Conservation (phyloP, 352 stramenopile genomes). For the Phytophthora cajani region DNA sequence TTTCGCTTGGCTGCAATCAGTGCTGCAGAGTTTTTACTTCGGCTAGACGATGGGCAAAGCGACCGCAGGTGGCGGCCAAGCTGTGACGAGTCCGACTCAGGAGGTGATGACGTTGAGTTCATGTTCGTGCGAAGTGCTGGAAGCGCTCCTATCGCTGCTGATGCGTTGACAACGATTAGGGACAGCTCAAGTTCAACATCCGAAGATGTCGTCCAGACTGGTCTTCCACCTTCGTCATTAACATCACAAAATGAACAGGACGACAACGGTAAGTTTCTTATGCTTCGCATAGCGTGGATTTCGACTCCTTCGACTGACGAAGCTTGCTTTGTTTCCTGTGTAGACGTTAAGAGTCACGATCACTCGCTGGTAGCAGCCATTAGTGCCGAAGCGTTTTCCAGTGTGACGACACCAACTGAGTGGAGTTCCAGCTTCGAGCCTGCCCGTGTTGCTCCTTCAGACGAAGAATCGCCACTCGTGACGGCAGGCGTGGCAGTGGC, state of each 20-base stretch:
- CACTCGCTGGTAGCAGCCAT: neutral
- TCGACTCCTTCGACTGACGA: neutral
- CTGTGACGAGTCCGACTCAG: neutral
- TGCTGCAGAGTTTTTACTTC: slow-evolving; percentile 46
- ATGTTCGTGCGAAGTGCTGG: slow-evolving; percentile 11
- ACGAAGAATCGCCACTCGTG: neutral
- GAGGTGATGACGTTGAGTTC: slow-evolving; percentile 19
- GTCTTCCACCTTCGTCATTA: neutral
- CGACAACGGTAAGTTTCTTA: slow-evolving; percentile 3
- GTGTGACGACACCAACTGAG: no score
- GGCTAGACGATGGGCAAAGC: slow-evolving; percentile 24
- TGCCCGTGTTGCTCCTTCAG: neutral
- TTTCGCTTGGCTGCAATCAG: slow-evolving; percentile 43
- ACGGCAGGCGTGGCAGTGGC: neutral
- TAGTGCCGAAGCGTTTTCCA: neutral
- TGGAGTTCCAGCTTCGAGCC: neutral
- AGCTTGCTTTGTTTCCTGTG: neutral
- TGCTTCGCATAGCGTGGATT: neutral
- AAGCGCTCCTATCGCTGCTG: slow-evolving; percentile 2
- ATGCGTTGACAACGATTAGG: slow-evolving; percentile 2
- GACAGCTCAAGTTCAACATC: slow-evolving; percentile 1
- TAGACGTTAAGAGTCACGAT: neutral
- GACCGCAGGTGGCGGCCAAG: slow-evolving; percentile 11
- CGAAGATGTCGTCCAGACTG: neutral
- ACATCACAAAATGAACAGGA: neutral